phyloP scores from a whole-genome alignment of 176 grass and related monocot genomes.

The Hordeum marinum region DNA sequence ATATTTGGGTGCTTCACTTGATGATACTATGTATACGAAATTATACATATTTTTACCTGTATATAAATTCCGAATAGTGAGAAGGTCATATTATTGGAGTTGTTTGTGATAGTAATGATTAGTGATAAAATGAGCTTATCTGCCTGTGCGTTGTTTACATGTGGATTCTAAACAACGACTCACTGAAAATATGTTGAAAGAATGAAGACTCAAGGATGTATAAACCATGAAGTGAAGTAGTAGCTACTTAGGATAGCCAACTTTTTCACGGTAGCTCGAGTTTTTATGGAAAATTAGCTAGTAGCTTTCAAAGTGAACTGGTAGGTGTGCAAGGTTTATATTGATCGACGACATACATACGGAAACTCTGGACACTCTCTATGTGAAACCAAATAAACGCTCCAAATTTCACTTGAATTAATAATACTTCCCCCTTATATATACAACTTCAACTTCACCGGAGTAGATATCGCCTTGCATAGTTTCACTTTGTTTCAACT shows the following conservation, averaged over 20 bases:
- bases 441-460: not conserved
- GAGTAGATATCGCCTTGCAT: not conserved
- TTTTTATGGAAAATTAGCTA: not conserved
- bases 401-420: not conserved
- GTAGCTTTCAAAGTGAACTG: too few relatives aligned
- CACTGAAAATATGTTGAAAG: too few relatives aligned
- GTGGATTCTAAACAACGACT: too few relatives aligned
- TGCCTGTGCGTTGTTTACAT: too few relatives aligned
- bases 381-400: not conserved
- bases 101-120: not conserved
- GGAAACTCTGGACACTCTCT: too few relatives aligned
- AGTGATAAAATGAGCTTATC: too few relatives aligned
- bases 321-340: too few relatives aligned
- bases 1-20: not conserved
- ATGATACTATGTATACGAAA: not conserved
- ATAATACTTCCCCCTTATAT: not conserved
- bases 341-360: not conserved
- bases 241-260: not conserved
- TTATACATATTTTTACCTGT: not conserved
- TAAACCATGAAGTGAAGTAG: too few relatives aligned
- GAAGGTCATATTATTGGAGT: not conserved
- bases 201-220: too few relatives aligned
- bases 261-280: not conserved
- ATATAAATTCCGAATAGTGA: not conserved
- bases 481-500: not conserved